A percentile compares a stretch with the other conserved stretches of the same genome.
phyloP scores from a whole-genome alignment of 2,329 filamentous ascomycete genomes.

The Verticillium longisporum region DNA sequence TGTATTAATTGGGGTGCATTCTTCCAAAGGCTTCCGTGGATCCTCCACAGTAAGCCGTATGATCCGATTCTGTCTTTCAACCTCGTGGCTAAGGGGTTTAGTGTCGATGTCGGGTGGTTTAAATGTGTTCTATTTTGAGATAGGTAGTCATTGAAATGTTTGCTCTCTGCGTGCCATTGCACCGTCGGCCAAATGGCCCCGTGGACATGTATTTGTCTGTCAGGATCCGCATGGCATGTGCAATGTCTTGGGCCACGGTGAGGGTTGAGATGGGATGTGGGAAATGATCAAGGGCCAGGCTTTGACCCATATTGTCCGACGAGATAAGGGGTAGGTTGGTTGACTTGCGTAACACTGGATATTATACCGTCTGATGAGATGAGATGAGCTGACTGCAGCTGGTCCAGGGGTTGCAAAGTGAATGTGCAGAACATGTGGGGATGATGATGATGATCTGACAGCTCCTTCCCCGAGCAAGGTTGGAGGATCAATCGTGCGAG shows the following conservation, averaged over 20 bases:
- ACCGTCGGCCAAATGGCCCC: background rate
- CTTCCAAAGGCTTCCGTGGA: background rate
- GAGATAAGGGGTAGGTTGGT: background rate
- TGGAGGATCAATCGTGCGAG: no score
- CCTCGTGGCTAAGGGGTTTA: background rate
- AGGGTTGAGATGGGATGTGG: background rate
- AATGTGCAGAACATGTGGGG: no score
- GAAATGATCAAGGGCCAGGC: background rate
- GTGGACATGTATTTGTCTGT: background rate
- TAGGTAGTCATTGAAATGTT: background rate
- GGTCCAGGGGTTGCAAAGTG: no score
- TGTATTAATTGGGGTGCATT: background rate
- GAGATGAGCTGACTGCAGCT: no score
- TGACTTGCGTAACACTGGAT: background rate
- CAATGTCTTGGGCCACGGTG: background rate
- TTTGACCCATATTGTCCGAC: background rate
- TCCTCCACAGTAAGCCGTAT: background rate
- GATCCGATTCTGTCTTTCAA: background rate
- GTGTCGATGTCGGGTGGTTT: background rate
- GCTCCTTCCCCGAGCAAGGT: no score
- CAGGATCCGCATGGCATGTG: background rate
- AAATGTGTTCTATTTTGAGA: background rate
- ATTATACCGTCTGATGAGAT: background rate
- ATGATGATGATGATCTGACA: no score
- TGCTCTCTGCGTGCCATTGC: background rate